Evolutionary conservation across 805 yeast species (phyloP).

Genomic region (Kodamaea hsintzibuensis): DNA sequence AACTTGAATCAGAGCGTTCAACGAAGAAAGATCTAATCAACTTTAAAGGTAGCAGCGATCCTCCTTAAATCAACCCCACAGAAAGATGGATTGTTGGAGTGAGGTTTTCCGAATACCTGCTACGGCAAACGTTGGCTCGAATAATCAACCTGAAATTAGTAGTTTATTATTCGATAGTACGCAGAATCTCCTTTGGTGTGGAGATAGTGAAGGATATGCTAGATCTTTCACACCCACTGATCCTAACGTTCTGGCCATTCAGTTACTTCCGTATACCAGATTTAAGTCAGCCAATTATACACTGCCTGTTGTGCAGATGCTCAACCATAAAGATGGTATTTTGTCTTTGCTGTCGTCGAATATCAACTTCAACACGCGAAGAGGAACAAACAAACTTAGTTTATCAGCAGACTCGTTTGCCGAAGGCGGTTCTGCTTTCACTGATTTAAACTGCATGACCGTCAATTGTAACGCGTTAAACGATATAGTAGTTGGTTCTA

Average conservation of each 20-base stretch:
- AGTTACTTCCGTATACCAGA: slow-evolving; percentile 37
- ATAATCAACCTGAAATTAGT: slow-evolving; percentile 18
- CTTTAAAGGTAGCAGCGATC: not conserved
- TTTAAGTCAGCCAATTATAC: slow-evolving; percentile 25
- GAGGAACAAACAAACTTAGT: slow-evolving; percentile 31
- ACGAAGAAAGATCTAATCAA: not conserved
- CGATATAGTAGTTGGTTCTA: slow-evolving; percentile 32
- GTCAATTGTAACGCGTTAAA: slow-evolving; percentile 29
- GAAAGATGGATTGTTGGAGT: slow-evolving; percentile 18
- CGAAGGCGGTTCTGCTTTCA: slow-evolving; percentile 6
- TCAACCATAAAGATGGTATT: slow-evolving; percentile 35
- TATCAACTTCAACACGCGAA: slow-evolving; percentile 35
- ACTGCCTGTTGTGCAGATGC: slow-evolving; percentile 29
- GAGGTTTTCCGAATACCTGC: slow-evolving; percentile 17
- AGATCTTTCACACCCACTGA: slow-evolving; percentile 28
- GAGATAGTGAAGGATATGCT: slow-evolving; percentile 60
- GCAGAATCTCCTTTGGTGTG: slow-evolving; percentile 84
- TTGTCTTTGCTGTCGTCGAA: slow-evolving; percentile 32
- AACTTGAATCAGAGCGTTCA: not conserved
- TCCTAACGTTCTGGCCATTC: slow-evolving; percentile 15
- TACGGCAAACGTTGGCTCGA: slow-evolving; percentile 5
- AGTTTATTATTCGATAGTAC: slow-evolving; percentile 58
- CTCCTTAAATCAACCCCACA: not conserved
- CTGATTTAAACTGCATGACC: slow-evolving; percentile 33
- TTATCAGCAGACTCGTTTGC: slow-evolving; percentile 15